Evolutionary conservation across 2,329 filamentous ascomycete species (phyloP), one percentile per base, ranked within the genome.

Genomic region (Trichoderma atroviride): DNA sequence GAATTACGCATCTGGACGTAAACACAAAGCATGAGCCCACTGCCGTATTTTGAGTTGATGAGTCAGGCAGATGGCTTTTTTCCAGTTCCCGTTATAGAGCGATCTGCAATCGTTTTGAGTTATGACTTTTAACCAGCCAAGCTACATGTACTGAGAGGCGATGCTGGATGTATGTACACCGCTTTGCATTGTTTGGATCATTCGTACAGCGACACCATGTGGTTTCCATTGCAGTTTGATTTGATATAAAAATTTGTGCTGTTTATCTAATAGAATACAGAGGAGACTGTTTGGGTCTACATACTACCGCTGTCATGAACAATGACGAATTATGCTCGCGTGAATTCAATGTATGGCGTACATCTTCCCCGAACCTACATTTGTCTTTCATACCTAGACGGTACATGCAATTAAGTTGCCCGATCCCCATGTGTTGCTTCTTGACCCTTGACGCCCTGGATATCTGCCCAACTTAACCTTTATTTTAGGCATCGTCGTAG

Each of bases 1-100:
- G 69, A 13, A 58, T 71, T 22, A 64, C 59, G 19, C 59, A 52
- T 33, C 11, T 60, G 9, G 65, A 70, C 11, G 52, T 69, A 29
- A 57, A 43, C 47, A 19, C 40, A 16, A 65, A 56, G 56, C 37
- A 61, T 9, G 47, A 65, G 27, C 47, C 60, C 24, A 40, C 60
- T 35, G 60, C 40, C 3, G n/a, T 57, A 19, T 52, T 67, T 29
- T 67, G 29, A 37, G 53, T 29, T 59, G 55, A 37, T 37, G 19
- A 4, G 13, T 0, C 7, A 22, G 19, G 27, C 19, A 10, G 19
- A 14, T 43, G 29, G 35, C 5, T 50, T 47, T 43, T 47, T 43
- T 22, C 29, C 55, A 37, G 3, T 3, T 29, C n/a, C 29, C 16
- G 24, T 29, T 47, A 22, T 5, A 50, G n/a, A 50, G n/a, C n/a